Conservation (phyloP, 768 basidiomycete genomes). For the Calocera cornea region DNA sequence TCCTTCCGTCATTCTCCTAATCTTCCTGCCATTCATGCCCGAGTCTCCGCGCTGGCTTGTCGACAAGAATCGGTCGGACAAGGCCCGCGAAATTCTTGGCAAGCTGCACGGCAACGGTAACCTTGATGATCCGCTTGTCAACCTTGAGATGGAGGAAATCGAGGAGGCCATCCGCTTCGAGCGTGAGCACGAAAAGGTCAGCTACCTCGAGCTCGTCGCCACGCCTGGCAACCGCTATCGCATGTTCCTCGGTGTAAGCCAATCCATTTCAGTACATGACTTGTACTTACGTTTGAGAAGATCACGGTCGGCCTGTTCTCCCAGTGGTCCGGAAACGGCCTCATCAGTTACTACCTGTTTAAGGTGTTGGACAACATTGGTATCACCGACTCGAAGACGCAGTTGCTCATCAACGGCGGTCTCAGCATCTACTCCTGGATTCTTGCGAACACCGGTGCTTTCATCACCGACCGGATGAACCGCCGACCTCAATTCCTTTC, state of each 20-base stretch:
- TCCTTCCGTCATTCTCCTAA: slow-evolving; percentile 2
- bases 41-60: slow-evolving; percentile 7
- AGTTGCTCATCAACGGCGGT: slow-evolving; percentile 69
- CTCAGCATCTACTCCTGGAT: slow-evolving; percentile 37
- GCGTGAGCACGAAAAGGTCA: slow-evolving; percentile 32
- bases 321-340: slow-evolving; percentile 7
- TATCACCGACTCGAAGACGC: slow-evolving; percentile 22
- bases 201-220: slow-evolving; percentile 35
- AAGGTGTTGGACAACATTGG: slow-evolving; percentile 40
- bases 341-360: slow-evolving; percentile 45
- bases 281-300: slow-evolving; percentile 21
- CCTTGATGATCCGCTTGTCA: slow-evolving; percentile 14
- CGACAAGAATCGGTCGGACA: slow-evolving; percentile 2
- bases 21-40: slow-evolving; percentile 5
- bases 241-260: slow-evolving; percentile 27
- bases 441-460: slow-evolving; percentile 37
- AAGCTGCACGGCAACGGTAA: slow-evolving; percentile 16
- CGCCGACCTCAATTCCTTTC: slow-evolving; percentile 26
- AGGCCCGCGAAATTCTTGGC: slow-evolving; percentile 1
- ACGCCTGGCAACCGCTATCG: slow-evolving; percentile 41
- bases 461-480: slow-evolving; percentile 35
- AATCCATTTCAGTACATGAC: background rate
- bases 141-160: slow-evolving; percentile 18
- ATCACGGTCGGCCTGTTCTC: slow-evolving; percentile 7
- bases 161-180: slow-evolving; percentile 31